Conservation (phyloP, 1,139 yeast species). For the Magnusiomyces suaveolens region DNA sequence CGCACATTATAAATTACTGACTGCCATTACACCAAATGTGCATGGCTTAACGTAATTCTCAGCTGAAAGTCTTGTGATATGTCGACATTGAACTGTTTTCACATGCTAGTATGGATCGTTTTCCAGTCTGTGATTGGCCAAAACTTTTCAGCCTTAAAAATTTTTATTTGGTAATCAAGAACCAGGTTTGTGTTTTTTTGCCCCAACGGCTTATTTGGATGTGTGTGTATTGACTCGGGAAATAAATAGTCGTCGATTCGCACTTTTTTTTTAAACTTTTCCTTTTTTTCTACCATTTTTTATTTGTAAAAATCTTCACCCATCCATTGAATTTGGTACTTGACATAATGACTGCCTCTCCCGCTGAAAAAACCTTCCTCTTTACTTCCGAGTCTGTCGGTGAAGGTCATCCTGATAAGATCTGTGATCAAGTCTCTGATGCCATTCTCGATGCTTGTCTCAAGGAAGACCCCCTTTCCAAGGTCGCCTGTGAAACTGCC, state of each 20-base stretch:
- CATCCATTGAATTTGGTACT: background rate
- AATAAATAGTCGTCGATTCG: background rate
- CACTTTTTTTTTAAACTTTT: background rate
- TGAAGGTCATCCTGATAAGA: slow-evolving; percentile 99
- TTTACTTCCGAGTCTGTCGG: slow-evolving; percentile 95
- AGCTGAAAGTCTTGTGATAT: background rate
- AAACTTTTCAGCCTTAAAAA: background rate
- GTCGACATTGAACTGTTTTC: background rate
- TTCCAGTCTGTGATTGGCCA: background rate
- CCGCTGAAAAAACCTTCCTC: slow-evolving; percentile 42
- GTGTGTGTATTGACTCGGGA: background rate
- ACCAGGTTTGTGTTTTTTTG: no score
- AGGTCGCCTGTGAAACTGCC: slow-evolving; percentile 99
- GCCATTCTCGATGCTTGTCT: slow-evolving; percentile 97
- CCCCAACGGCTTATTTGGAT: background rate
- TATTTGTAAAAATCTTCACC: background rate
- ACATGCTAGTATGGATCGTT: background rate
- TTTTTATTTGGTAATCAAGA: background rate
- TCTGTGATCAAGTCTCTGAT: slow-evolving; percentile 98
- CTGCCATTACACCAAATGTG: no score
- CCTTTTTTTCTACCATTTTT: background rate
- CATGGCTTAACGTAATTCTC: no score
- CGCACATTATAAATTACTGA: no score
- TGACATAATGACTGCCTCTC: slow-evolving; percentile 26
- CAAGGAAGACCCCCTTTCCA: slow-evolving; percentile 89